A percentile compares a stretch with the other conserved stretches of the same genome.
These are phyloP conservation scores for Helotiales sp. DNA, from an alignment of 2,329 filamentous ascomycete species.

Conservation along the genomic window DNA sequence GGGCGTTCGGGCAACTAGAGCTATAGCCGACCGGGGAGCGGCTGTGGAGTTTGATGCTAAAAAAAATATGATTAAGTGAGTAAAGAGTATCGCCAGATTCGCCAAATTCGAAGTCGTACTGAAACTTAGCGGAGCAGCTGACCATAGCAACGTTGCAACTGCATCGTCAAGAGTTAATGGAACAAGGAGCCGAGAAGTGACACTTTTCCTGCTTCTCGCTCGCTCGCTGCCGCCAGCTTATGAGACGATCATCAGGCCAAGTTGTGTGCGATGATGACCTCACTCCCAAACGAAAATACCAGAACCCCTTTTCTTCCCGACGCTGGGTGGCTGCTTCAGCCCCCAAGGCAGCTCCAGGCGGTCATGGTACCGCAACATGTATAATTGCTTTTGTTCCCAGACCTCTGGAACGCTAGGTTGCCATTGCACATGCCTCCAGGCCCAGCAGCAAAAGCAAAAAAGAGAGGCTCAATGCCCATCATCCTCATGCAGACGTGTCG, in stretches of 20 bases:
- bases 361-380: slow-evolving; percentile 2
- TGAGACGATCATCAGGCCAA: slow-evolving; percentile 10
- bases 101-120: slow-evolving; percentile 1
- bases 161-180: background rate
- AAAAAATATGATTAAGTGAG: slow-evolving; percentile 7
- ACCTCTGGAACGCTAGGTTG: slow-evolving; percentile 18
- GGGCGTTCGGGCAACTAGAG: slow-evolving; percentile 20
- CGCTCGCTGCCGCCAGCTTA: background rate
- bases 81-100: slow-evolving; percentile 22
- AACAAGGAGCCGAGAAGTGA: background rate
- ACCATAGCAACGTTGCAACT: slow-evolving; percentile 20
- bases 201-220: background rate
- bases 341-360: slow-evolving; percentile 1
- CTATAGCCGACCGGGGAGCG: slow-evolving; percentile 3
- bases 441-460: slow-evolving; percentile 13
- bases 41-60: slow-evolving; percentile 14
- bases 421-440: slow-evolving; percentile 5
- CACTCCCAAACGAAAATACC: too few relatives aligned
- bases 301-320: background rate
- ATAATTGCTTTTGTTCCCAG: slow-evolving; percentile 25
- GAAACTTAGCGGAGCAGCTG: slow-evolving; percentile 9
- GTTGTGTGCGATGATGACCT: slow-evolving; percentile 6
- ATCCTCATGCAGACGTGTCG: background rate
- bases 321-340: background rate
- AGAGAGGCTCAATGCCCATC: slow-evolving; percentile 22